phyloP scores from a whole-genome alignment of 2,329 filamentous ascomycete genomes.

The Lecanicillium sp. region DNA sequence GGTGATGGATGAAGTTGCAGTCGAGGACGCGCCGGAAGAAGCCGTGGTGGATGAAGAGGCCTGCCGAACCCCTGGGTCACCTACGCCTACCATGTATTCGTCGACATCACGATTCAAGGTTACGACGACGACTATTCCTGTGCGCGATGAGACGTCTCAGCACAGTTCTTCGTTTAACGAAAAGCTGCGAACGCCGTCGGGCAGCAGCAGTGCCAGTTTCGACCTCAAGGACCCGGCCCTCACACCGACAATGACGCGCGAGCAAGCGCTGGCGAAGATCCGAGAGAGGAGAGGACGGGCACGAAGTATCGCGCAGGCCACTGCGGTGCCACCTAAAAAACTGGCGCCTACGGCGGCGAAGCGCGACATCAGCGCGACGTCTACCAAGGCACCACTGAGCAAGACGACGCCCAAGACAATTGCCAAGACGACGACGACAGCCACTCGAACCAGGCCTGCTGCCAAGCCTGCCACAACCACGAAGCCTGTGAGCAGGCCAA shows the following conservation, averaged over 20 bases:
- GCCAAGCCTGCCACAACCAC: neutral
- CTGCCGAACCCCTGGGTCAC: constrained; percentile 22
- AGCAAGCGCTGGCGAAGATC: constrained; percentile 71
- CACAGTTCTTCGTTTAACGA: constrained; percentile 37
- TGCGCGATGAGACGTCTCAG: constrained; percentile 38
- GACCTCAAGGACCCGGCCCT: constrained; percentile 52
- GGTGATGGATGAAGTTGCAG: neutral
- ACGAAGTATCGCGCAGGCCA: constrained; percentile 58
- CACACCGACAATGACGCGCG: constrained; percentile 62
- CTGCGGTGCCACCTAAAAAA: constrained; percentile 47
- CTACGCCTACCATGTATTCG: constrained; percentile 33
- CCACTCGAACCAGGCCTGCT: constrained; percentile 4
- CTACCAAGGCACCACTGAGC: constrained; percentile 22
- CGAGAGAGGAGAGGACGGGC: constrained; percentile 65
- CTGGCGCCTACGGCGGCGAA: constrained; percentile 39
- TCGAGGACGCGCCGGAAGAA: constrained; percentile 5
- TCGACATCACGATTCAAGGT: constrained; percentile 41
- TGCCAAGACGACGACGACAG: constrained; percentile 1
- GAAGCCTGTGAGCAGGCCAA: neutral
- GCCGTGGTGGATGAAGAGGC: constrained; percentile 11
- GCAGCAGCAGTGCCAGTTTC: constrained; percentile 36
- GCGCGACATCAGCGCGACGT: constrained; percentile 45
- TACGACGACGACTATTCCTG: constrained; percentile 46
- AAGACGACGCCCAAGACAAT: constrained; percentile 7
- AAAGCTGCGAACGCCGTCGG: constrained; percentile 40